These are phyloP conservation scores for Colletotrichum sp. DNA, from an alignment of 2,329 filamentous ascomycete genomes.

Conservation along the genomic window DNA sequence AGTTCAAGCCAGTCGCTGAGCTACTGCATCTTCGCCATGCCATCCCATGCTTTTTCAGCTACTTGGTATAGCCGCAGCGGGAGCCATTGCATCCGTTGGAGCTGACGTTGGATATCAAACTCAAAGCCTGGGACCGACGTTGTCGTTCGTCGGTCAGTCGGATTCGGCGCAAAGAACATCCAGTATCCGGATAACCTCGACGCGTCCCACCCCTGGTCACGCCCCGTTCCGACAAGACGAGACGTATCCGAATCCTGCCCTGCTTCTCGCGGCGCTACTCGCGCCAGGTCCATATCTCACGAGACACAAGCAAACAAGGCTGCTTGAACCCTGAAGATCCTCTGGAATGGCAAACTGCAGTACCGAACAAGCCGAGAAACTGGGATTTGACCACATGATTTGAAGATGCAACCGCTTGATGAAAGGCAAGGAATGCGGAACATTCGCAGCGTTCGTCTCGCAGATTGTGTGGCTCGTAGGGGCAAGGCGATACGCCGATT, in stretches of 20 bases:
- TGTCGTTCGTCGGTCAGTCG: not conserved
- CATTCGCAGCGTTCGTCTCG: not conserved
- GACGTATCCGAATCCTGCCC: not conserved
- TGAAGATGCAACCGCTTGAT: slow-evolving; percentile 1
- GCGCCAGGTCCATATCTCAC: not conserved
- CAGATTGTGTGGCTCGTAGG: not conserved
- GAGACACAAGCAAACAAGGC: not conserved
- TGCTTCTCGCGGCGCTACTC: not conserved
- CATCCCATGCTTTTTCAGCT: not conserved
- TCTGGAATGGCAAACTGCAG: not conserved
- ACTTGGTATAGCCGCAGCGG: not conserved
- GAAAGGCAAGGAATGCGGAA: not conserved
- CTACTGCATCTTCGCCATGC: slow-evolving; percentile 6
- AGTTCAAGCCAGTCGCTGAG: not conserved
- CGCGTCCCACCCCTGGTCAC: not conserved
- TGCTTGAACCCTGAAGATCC: slow-evolving; percentile 21
- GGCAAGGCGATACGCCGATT: slow-evolving; percentile 20
- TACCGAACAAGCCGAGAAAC: slow-evolving; percentile 11
- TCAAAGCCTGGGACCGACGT: not conserved
- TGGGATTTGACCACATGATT: slow-evolving; percentile 15
- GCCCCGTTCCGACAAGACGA: not conserved
- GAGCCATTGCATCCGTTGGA: not conserved
- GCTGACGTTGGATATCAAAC: not conserved
- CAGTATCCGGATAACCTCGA: not conserved
- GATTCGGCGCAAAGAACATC: slow-evolving; percentile 8